phyloP scores from a whole-genome alignment of 441 rosid species.

The Mallotus repandus region DNA sequence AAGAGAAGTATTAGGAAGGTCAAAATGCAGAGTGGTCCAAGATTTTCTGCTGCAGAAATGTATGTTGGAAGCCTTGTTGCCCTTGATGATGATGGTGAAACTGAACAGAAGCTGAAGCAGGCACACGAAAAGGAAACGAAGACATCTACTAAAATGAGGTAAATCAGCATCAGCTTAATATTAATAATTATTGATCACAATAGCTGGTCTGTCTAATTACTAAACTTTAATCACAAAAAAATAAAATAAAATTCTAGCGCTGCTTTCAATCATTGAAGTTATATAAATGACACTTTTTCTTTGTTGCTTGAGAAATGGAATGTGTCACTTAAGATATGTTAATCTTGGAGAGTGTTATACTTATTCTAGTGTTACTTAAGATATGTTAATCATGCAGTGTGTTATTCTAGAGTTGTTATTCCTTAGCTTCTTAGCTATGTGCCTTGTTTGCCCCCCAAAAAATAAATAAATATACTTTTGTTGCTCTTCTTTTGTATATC shows the following conservation, averaged over 20 bases:
- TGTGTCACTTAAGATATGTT: neutral
- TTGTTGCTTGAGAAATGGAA: neutral
- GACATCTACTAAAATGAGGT: constrained; percentile 32
- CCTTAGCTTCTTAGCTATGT: neutral
- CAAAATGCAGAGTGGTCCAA: constrained; percentile 37
- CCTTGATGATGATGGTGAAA: constrained; percentile 30
- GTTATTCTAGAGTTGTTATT: too few species aligned
- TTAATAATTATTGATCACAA: too few species aligned
- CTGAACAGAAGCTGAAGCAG: constrained; percentile 17
- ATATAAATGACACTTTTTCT: neutral
- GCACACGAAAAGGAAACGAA: constrained; percentile 6
- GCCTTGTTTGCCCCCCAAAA: neutral
- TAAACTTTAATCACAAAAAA: neutral
- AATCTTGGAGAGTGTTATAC: too few species aligned
- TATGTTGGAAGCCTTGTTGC: constrained; percentile 50
- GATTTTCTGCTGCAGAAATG: constrained; percentile 43
- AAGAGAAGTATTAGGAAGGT: constrained; percentile 32
- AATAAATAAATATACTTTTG: too few species aligned
- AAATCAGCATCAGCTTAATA: neutral
- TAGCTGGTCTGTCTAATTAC: neutral
- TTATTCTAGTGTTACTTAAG: too few species aligned
- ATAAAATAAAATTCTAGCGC: too few species aligned
- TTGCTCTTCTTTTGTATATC: too few species aligned
- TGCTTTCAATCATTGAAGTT: too few species aligned
- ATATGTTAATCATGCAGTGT: too few species aligned